Evolutionary conservation across 1,284 basidiomycete species (phyloP), one percentile per base, ranked within the genome.

Genomic region (Cerrena zonata): DNA sequence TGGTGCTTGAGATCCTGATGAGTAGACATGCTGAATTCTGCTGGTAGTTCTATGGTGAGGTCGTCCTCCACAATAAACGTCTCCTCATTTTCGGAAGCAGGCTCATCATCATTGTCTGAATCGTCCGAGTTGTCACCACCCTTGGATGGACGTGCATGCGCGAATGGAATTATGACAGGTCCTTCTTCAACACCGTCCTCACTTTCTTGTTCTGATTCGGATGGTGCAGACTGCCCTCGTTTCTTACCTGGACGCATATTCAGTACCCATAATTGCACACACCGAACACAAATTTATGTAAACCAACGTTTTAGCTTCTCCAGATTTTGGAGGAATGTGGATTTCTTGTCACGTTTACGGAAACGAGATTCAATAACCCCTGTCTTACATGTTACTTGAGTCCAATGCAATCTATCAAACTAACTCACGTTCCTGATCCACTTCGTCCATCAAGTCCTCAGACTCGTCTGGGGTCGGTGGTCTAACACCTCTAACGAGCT

Each of bases 1-100:
- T 89, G 86, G 55, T 86, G 78, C 13, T 76, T 69, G 19, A 86
- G 71, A 58, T 89, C 85, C 64, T 91, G 84, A 61, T 84, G 81
- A 0, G 82, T 75, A 53, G 79, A 78, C 79, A 87, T 81, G 62
- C 86, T 91, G 67, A 90, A 94, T 56, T 84, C 75, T 21, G 74
- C 71, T 4, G 91, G 91, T 13, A 93, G 74, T 27, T 76, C 66
- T 1, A 69, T 58, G 0, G 61, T 67, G n/a, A 70, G 74, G 51
- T 79, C 80, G 58, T 92, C 89, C 51, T 90, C 83, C 1, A 87
- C 80, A 51, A 92, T 86, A 61, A 89, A 90, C 39, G 69, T 71
- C 44, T 77, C 75, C 2, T 76, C 75, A 11, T 76, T 73, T 19
- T 67, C 64, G 2, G 61, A 62, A 15, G 62, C 62, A 19, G 63